Evolutionary conservation across 2,329 filamentous ascomycete species (phyloP).

Genomic region (Dothideomycetes sp.): DNA sequence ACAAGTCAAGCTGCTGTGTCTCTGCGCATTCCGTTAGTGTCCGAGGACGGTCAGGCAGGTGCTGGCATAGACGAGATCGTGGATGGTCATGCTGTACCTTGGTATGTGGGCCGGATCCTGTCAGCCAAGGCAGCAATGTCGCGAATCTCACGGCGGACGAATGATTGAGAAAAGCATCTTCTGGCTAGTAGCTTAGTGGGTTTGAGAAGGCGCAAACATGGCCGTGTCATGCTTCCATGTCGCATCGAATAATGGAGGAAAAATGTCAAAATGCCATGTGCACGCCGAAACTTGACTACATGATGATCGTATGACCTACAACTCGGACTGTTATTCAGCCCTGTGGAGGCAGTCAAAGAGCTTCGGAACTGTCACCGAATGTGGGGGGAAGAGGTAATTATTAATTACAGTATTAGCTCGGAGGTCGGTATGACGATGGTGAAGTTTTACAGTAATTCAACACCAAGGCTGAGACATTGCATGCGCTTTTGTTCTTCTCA

Average conservation of each 20-base stretch:
- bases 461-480: no score
- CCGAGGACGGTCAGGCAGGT: background rate
- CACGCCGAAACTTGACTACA: background rate
- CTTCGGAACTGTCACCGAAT: no score
- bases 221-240: slow-evolving; percentile 25
- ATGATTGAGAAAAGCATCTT: slow-evolving; percentile 44
- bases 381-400: no score
- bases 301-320: background rate
- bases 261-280: slow-evolving; percentile 1
- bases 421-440: no score
- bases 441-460: no score
- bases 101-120: slow-evolving; percentile 54
- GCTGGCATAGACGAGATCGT: no score
- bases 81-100: slow-evolving; percentile 39
- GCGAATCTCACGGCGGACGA: slow-evolving; percentile 39
- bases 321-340: no score
- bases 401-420: no score
- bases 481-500: no score
- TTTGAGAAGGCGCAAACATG: slow-evolving; percentile 20
- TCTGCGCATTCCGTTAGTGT: slow-evolving; percentile 34
- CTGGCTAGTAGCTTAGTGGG: slow-evolving; percentile 15
- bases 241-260: slow-evolving; percentile 3
- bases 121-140: slow-evolving; percentile 43
- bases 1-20: slow-evolving; percentile 49
- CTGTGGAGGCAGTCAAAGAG: no score